Conservation (phyloP, 345 rosid species). For the Citrus unshiu region DNA sequence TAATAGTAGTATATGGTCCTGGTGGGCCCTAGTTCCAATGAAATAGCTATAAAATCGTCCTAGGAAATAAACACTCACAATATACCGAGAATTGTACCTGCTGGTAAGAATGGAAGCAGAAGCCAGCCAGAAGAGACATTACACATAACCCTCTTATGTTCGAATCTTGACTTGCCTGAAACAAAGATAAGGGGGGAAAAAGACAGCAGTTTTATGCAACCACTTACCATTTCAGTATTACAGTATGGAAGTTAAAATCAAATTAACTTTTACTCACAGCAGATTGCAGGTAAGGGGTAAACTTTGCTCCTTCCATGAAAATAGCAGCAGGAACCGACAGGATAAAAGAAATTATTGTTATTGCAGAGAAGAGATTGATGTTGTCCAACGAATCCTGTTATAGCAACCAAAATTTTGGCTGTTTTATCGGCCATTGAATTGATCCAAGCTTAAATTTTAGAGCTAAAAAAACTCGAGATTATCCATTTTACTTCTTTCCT, state of each 20-base stretch:
- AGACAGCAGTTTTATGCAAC: background rate
- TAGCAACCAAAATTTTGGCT: background rate
- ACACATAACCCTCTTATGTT: slow-evolving; percentile 47
- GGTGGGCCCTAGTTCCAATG: background rate
- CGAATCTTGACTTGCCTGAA: slow-evolving; percentile 63
- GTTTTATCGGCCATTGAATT: background rate
- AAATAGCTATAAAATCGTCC: background rate
- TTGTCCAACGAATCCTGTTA: slow-evolving; percentile 77
- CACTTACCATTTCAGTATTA: too few relatives aligned
- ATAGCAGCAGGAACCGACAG: slow-evolving; percentile 67
- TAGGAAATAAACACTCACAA: background rate
- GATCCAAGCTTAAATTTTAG: background rate
- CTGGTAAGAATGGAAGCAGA: slow-evolving; percentile 78
- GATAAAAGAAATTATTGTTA: slow-evolving; percentile 65
- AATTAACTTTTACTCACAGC: slow-evolving; percentile 45
- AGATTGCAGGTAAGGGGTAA: slow-evolving; percentile 58
- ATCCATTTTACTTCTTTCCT: slow-evolving; percentile 44
- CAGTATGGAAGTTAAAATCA: background rate
- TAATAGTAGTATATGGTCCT: background rate
- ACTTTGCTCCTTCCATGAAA: slow-evolving; percentile 58
- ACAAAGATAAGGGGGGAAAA: background rate
- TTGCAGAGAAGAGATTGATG: slow-evolving; percentile 76
- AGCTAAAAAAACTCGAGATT: background rate
- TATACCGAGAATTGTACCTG: slow-evolving; percentile 39
- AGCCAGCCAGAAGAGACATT: slow-evolving; percentile 61